Evolutionary conservation across 257 asterid genomes (phyloP).

Genomic region (Lycium ferocissimum): DNA sequence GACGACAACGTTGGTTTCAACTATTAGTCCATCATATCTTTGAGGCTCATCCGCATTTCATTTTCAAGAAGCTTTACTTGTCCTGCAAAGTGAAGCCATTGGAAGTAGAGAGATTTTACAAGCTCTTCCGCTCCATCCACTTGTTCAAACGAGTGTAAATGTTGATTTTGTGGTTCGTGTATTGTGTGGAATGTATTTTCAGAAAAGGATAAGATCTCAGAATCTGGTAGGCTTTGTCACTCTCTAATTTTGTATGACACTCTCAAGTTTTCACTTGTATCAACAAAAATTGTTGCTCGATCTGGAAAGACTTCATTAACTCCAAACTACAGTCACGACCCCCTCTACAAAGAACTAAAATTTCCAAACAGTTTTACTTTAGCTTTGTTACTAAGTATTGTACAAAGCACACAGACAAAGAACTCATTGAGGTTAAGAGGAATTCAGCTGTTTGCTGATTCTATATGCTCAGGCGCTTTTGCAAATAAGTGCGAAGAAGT

Average conservation of each 20-base stretch:
- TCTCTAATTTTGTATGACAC: slow-evolving; percentile 87
- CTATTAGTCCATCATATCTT: slow-evolving; percentile 38
- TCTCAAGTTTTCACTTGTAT: slow-evolving; percentile 80
- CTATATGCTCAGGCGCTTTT: slow-evolving; percentile 57
- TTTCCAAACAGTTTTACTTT: slow-evolving; percentile 84
- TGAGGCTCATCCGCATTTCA: slow-evolving; percentile 46
- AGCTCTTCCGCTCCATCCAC: slow-evolving; percentile 56
- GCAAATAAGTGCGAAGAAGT: slow-evolving; percentile 44
- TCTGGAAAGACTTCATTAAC: slow-evolving; percentile 65
- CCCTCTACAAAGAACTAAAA: slow-evolving; percentile 73
- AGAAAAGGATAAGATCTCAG: slow-evolving; percentile 68
- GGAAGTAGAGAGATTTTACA: slow-evolving; percentile 55
- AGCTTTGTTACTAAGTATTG: slow-evolving; percentile 73
- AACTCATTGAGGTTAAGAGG: slow-evolving; percentile 72
- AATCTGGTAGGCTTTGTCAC: slow-evolving; percentile 70
- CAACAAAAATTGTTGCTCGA: slow-evolving; percentile 87
- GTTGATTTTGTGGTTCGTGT: slow-evolving; percentile 65
- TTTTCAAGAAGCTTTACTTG: slow-evolving; percentile 65
- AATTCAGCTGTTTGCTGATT: slow-evolving; percentile 72
- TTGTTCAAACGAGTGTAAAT: slow-evolving; percentile 54
- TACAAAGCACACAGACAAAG: slow-evolving; percentile 59
- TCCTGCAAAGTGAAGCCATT: slow-evolving; percentile 58
- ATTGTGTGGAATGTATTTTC: slow-evolving; percentile 75
- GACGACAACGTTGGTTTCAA: slow-evolving; percentile 43
- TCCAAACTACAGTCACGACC: slow-evolving; percentile 67